A percentile compares a stretch with the other conserved stretches of the same genome.
Evolutionary conservation across 192 early-diverging fungal genomes (phyloP).

Genomic region (Backusella parvicylindrica): DNA sequence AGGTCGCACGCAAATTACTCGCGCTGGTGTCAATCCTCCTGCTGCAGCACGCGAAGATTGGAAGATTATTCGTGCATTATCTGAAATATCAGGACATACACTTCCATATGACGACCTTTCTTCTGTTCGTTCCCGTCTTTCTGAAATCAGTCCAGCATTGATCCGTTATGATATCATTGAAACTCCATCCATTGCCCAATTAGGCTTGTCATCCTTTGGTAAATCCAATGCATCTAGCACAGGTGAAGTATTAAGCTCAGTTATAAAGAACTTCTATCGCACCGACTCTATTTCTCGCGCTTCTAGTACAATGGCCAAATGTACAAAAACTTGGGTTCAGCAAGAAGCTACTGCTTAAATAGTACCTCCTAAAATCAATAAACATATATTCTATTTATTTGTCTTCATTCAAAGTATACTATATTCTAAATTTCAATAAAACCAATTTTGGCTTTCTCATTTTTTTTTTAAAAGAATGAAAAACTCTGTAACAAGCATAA

Average conservation of each 20-base stretch:
- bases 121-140: slow-evolving; percentile 78
- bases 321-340: slow-evolving; percentile 54
- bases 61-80: slow-evolving; percentile 96
- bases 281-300: slow-evolving; percentile 91
- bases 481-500: neutral
- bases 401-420: neutral
- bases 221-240: slow-evolving; percentile 30
- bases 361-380: neutral
- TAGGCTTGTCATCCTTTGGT: slow-evolving; percentile 61
- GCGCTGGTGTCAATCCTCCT: slow-evolving; percentile 85
- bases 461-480: neutral
- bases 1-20: slow-evolving; percentile 89
- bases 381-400: neutral
- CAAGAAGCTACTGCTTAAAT: neutral
- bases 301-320: slow-evolving; percentile 94
- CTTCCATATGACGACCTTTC: slow-evolving; percentile 88
- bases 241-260: slow-evolving; percentile 48
- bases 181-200: slow-evolving; percentile 49
- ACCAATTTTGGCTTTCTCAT: neutral
- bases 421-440: neutral
- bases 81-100: slow-evolving; percentile 81
- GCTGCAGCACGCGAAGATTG: slow-evolving; percentile 94
- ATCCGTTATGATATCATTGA: slow-evolving; percentile 69
- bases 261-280: slow-evolving; percentile 89
- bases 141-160: slow-evolving; percentile 81